A percentile compares a stretch with the other conserved stretches of the same genome.
phyloP scores from a whole-genome alignment of 1,139 yeast genomes.

The Yamadazyma taylorii region DNA sequence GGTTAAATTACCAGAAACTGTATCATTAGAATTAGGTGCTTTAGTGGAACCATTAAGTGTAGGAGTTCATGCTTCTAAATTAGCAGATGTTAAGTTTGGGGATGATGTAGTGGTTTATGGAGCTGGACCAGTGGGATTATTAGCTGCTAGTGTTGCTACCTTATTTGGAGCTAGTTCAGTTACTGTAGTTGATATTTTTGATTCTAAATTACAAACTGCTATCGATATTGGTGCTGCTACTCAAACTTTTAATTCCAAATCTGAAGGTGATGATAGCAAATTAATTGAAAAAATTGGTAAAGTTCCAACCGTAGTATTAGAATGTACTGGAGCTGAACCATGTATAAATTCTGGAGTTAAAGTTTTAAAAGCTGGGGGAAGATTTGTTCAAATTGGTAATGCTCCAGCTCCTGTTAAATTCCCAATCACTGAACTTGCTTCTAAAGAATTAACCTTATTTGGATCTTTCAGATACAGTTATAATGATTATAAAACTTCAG shows the following conservation, averaged over 20 bases:
- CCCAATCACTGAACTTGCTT: slow-evolving; percentile 72
- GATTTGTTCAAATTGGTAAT: slow-evolving; percentile 75
- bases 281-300: slow-evolving; percentile 42
- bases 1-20: slow-evolving; percentile 74
- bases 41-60: slow-evolving; percentile 86
- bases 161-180: slow-evolving; percentile 81
- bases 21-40: slow-evolving; percentile 83
- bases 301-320: slow-evolving; percentile 59
- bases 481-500: slow-evolving; percentile 77
- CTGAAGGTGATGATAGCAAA: slow-evolving; percentile 32
- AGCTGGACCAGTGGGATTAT: slow-evolving; percentile 91
- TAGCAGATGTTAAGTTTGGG: slow-evolving; percentile 67
- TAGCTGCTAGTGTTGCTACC: slow-evolving; percentile 74
- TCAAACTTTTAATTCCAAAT: slow-evolving; percentile 57
- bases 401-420: slow-evolving; percentile 65
- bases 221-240: slow-evolving; percentile 56
- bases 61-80: slow-evolving; percentile 78
- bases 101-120: slow-evolving; percentile 81
- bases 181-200: slow-evolving; percentile 64
- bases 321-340: slow-evolving; percentile 70
- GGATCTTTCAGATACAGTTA: slow-evolving; percentile 83
- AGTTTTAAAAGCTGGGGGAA: slow-evolving; percentile 60
- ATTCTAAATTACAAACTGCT: slow-evolving; percentile 60
- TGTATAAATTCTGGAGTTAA: slow-evolving; percentile 66
- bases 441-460: slow-evolving; percentile 66